Conservation (phyloP, 139 green algal genomes). For the Closterium sp. region DNA sequence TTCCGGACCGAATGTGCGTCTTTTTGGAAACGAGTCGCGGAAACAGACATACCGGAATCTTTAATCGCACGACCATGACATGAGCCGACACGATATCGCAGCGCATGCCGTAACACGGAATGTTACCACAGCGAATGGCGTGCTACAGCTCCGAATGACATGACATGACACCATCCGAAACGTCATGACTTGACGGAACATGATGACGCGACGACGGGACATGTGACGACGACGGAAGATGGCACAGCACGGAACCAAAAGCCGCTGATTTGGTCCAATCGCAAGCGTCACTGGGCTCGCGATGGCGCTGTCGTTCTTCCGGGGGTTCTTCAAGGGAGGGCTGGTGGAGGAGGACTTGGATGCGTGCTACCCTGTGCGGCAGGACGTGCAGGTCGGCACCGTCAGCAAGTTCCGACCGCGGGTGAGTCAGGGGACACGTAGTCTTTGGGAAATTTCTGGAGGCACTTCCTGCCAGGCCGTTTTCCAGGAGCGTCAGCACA, state of each 20-base stretch:
- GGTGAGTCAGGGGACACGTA: neutral
- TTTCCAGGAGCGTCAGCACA: neutral
- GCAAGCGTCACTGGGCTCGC: neutral
- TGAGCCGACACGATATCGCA: too few relatives aligned
- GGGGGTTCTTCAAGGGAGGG: too few relatives aligned
- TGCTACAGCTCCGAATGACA: too few relatives aligned
- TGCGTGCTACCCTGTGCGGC: slow-evolving; percentile 5
- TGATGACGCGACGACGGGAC: neutral
- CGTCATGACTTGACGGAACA: neutral
- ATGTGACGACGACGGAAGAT: neutral
- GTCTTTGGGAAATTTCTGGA: too few relatives aligned
- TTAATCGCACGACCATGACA: too few relatives aligned
- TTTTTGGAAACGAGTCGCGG: neutral
- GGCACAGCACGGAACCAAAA: neutral
- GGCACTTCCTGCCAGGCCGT: neutral
- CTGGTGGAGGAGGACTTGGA: slow-evolving; percentile 23
- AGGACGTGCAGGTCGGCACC: neutral
- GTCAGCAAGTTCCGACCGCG: slow-evolving; percentile 16
- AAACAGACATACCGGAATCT: neutral
- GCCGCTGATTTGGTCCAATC: neutral
- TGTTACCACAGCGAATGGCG: too few relatives aligned
- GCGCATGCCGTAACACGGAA: too few relatives aligned
- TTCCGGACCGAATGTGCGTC: neutral
- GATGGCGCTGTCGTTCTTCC: too few relatives aligned
- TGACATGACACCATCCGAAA: neutral